Percentiles rank a stretch among this genome's conserved stretches.
Evolutionary conservation across 2,329 filamentous ascomycete species (phyloP).

Genomic region (Beauveria scarabaeidicola): DNA sequence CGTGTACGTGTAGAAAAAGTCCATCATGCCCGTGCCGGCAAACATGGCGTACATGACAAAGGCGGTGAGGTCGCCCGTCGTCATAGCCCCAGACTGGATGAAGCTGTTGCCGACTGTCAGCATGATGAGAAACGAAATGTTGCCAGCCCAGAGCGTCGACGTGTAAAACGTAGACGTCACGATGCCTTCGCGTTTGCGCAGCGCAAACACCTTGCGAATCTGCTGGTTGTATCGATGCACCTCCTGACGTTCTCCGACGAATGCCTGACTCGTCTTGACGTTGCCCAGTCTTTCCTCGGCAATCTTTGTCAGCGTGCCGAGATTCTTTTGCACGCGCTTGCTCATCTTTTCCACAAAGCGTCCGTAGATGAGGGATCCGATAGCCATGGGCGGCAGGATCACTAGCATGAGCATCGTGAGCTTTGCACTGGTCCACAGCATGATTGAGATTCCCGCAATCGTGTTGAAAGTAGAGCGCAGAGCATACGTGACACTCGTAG

Average conservation of each 20-base stretch:
- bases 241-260: constrained; percentile 87
- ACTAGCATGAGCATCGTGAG: constrained; percentile 79
- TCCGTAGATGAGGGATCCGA: constrained; percentile 87
- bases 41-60: constrained; percentile 98
- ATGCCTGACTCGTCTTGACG: constrained; percentile 92
- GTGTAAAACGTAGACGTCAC: constrained; percentile 86
- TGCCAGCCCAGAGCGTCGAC: constrained; percentile 82
- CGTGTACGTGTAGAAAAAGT: constrained; percentile 91
- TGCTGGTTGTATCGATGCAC: constrained; percentile 85
- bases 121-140: constrained; percentile 89
- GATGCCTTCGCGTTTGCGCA: constrained; percentile 79
- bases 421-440: constrained; percentile 92
- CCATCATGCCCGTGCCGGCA: constrained; percentile 77
- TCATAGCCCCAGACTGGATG: constrained; percentile 78
- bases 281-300: constrained; percentile 97
- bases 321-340: constrained; percentile 84
- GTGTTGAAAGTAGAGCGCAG: constrained; percentile 84
- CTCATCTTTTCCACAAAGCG: constrained; percentile 81
- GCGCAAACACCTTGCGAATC: constrained; percentile 80
- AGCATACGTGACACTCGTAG: constrained; percentile 93
- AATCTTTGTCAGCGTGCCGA: constrained; percentile 91
- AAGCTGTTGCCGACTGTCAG: constrained; percentile 85
- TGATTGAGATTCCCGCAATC: constrained; percentile 77
- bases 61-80: constrained; percentile 83
- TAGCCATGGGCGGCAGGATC: constrained; percentile 82